Percentiles rank a stretch among this genome's conserved stretches.
phyloP scores from a whole-genome alignment of 2,329 filamentous ascomycete genomes.

The Trichoderma sp. region DNA sequence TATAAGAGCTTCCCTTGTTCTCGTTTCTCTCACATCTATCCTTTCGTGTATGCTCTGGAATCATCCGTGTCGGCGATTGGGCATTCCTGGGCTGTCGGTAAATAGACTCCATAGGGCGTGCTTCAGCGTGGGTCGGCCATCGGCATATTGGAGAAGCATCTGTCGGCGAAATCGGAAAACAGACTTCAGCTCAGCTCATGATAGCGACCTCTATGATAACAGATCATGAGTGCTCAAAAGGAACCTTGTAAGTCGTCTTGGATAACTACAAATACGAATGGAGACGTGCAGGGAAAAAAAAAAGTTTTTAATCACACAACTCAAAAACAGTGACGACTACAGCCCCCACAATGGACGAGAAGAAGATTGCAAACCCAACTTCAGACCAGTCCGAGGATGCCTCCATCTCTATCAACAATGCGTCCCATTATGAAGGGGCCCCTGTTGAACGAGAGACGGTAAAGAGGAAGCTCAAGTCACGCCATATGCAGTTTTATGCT shows the following conservation, averaged over 20 bases:
- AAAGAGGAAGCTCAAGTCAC: conserved; percentile 30
- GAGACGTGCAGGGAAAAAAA: background rate
- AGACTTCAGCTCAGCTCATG: background rate
- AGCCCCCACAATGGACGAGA: conserved; percentile 7
- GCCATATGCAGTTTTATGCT: conserved; percentile 53
- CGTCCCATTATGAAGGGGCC: background rate
- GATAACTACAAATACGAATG: conserved; percentile 10
- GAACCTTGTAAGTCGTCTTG: conserved; percentile 4
- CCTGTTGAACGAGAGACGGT: background rate
- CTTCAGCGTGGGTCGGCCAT: background rate
- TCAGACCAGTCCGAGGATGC: conserved; percentile 1
- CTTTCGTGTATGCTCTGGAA: background rate
- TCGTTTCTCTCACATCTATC: background rate
- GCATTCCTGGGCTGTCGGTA: background rate
- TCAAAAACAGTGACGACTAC: background rate
- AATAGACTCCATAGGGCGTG: background rate
- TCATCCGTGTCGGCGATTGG: background rate
- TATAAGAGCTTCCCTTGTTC: background rate
- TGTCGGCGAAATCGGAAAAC: conserved; percentile 17
- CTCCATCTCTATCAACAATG: background rate
- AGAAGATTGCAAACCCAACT: conserved; percentile 4
- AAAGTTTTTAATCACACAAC: background rate
- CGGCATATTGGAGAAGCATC: background rate
- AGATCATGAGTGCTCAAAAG: conserved; percentile 6
- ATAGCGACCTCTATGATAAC: background rate